These are phyloP conservation scores for Chiua sp. DNA, from an alignment of 1,284 basidiomycete species.

Conservation along the genomic window DNA sequence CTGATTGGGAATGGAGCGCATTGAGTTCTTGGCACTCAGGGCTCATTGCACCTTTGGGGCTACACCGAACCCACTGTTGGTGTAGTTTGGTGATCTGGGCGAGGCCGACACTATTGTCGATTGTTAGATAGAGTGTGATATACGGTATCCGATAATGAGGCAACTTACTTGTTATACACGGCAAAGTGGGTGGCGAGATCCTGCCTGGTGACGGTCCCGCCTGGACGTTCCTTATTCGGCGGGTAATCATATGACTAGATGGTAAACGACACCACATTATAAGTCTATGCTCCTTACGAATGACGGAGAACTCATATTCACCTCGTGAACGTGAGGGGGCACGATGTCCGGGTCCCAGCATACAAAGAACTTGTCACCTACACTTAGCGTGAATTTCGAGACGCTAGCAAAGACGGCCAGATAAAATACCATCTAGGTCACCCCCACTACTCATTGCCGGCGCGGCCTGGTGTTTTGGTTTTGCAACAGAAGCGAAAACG, in stretches of 20 bases:
- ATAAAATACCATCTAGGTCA: slow-evolving; percentile 55
- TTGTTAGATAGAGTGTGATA: neutral
- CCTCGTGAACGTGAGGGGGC: slow-evolving; percentile 58
- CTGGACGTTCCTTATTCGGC: slow-evolving; percentile 56
- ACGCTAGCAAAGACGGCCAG: neutral
- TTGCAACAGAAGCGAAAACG: slow-evolving; percentile 62
- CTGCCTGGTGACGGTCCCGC: slow-evolving; percentile 51
- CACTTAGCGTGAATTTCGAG: neutral
- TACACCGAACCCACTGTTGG: slow-evolving; percentile 60
- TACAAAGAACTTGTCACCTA: slow-evolving; percentile 68
- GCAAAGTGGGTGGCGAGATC: slow-evolving; percentile 69
- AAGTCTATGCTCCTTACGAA: too few relatives aligned
- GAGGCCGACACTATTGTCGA: slow-evolving; percentile 49
- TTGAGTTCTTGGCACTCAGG: slow-evolving; percentile 71
- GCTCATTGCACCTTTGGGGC: slow-evolving; percentile 61
- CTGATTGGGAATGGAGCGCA: slow-evolving; percentile 68
- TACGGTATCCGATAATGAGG: neutral
- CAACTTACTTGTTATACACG: slow-evolving; percentile 59
- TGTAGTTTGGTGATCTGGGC: slow-evolving; percentile 61
- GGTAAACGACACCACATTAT: neutral
- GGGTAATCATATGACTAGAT: slow-evolving; percentile 68
- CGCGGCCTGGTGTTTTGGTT: slow-evolving; percentile 62
- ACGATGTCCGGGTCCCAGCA: slow-evolving; percentile 70
- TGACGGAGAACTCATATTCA: slow-evolving; percentile 24
- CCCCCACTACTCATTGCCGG: slow-evolving; percentile 74